Evolutionary conservation across 176 grass and related monocot genomes (phyloP).

Genomic region (bread wheat (Triticum aestivum)): IWGSC_CS_RefSeq_v2.1 NC_057806.1:19620137-19620636

Average conservation of each 20-base stretch:
- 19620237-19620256: constrained; percentile 99
- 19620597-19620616: too few relatives aligned
- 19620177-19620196: neutral
- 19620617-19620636: too few relatives aligned
- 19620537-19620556: too few relatives aligned
- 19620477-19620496: neutral
- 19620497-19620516: too few relatives aligned
- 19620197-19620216: neutral
- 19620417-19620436: constrained; percentile 43
- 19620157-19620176: neutral
- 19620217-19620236: constrained; percentile 9
- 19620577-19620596: too few relatives aligned
- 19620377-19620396: constrained; percentile 99
- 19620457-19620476: neutral
- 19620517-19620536: too few relatives aligned
- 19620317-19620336: constrained; percentile 98
- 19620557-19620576: too few relatives aligned
- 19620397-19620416: constrained; percentile 96
- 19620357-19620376: constrained; percentile 76
- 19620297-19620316: constrained; percentile 95
- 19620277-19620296: constrained; percentile 64
- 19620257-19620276: constrained; percentile 96
- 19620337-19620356: constrained; percentile 88
- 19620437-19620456: neutral
- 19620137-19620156: constrained; percentile 74